A percentile compares a stretch with the other conserved stretches of the same genome.
phyloP scores from a whole-genome alignment of 2,329 filamentous ascomycete species.

The Alternaria panax region DNA sequence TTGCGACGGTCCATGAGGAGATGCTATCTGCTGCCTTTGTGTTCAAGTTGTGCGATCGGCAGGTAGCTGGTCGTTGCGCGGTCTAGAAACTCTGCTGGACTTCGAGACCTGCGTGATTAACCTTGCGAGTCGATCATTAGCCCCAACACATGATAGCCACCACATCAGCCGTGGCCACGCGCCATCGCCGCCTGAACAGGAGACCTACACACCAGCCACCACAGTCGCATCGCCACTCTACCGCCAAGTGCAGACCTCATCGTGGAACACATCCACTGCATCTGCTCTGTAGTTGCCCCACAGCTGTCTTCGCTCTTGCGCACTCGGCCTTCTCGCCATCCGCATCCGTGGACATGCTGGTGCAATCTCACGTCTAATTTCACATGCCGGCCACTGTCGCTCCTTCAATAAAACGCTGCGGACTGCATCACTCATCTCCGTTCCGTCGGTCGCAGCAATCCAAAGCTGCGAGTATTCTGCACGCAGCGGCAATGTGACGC shows the following conservation, averaged over 20 bases:
- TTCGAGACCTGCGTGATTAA: slow-evolving; percentile 1
- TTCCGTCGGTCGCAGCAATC: neutral
- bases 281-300: neutral
- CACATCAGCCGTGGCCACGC: slow-evolving; percentile 5
- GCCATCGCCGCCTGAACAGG: neutral
- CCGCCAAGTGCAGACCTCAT: neutral
- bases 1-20: neutral
- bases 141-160: neutral
- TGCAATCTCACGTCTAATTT: slow-evolving; percentile 12
- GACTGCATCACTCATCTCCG: neutral
- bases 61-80: neutral
- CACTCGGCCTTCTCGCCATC: neutral
- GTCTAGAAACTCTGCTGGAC: slow-evolving; percentile 1
- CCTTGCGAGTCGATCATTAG: neutral
- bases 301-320: neutral
- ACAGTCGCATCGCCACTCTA: neutral
- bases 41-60: slow-evolving; percentile 1
- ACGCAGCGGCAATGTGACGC: neutral
- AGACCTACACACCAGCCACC: slow-evolving; percentile 1
- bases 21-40: neutral
- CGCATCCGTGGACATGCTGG: neutral
- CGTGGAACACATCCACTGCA: neutral
- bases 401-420: slow-evolving; percentile 6
- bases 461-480: neutral
- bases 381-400: slow-evolving; percentile 3